Conservation (phyloP, 139 green algal genomes). For the Volvox africanus region DNA sequence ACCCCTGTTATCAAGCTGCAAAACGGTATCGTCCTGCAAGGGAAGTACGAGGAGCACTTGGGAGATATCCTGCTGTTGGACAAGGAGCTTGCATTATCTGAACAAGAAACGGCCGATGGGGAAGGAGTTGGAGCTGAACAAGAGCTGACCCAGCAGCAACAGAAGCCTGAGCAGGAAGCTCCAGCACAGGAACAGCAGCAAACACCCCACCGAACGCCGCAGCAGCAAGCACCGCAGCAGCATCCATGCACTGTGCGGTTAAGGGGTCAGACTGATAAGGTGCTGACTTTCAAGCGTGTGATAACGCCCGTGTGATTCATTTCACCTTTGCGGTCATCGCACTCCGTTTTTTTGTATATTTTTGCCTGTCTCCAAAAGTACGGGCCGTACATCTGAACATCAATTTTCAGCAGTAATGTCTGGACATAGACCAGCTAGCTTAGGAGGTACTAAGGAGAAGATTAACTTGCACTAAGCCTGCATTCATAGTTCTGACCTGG, state of each 20-base stretch:
- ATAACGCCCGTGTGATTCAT: background rate
- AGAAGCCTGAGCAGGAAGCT: background rate
- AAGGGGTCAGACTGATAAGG: conserved; percentile 27
- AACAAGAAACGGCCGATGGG: background rate
- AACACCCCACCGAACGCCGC: background rate
- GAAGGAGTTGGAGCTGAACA: background rate
- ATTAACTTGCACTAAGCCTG: too few species aligned
- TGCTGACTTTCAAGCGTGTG: conserved; percentile 34
- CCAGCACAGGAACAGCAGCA: background rate
- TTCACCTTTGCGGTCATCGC: too few species aligned
- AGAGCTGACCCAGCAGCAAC: background rate
- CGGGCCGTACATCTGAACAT: too few species aligned
- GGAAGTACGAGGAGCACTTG: conserved; percentile 39
- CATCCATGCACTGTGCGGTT: conserved; percentile 21
- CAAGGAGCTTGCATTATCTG: background rate
- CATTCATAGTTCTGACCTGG: too few species aligned
- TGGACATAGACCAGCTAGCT: too few species aligned
- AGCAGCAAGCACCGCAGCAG: background rate
- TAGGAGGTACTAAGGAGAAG: too few species aligned
- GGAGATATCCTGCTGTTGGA: conserved; percentile 31
- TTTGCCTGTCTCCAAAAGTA: too few species aligned
- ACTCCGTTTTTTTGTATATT: too few species aligned
- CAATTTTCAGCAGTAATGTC: too few species aligned
- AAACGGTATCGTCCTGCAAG: conserved; percentile 36
- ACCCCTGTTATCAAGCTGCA: conserved; percentile 29